Conservation (phyloP, 441 rosid species). For the Erodium moschatum region DNA sequence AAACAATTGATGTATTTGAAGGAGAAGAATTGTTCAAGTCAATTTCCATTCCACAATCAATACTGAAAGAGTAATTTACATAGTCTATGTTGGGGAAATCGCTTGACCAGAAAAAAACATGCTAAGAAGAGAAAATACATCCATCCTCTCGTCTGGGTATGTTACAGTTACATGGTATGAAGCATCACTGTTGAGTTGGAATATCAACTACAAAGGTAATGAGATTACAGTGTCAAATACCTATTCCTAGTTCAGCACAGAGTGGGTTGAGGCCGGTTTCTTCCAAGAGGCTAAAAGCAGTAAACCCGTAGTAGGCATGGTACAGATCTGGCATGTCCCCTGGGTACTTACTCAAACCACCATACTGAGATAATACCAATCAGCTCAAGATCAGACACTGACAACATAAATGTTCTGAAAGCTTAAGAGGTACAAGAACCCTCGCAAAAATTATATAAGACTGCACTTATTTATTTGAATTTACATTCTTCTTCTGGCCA, state of each 20-base stretch:
- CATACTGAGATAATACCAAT: slow-evolving; percentile 40
- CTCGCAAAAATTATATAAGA: neutral
- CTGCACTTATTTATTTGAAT: neutral
- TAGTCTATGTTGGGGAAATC: too few relatives aligned
- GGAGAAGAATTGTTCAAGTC: too few relatives aligned
- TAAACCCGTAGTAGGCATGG: slow-evolving; percentile 72
- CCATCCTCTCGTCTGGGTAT: neutral
- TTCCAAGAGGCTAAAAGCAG: slow-evolving; percentile 80
- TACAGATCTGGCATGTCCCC: slow-evolving; percentile 62
- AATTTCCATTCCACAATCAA: too few relatives aligned
- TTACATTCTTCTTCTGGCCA: too few relatives aligned
- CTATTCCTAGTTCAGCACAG: slow-evolving; percentile 66
- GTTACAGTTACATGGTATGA: neutral
- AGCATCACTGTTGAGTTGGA: neutral
- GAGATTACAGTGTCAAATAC: slow-evolving; percentile 28
- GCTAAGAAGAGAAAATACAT: neutral
- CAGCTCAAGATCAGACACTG: neutral
- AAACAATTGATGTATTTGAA: too few relatives aligned
- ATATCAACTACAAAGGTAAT: neutral
- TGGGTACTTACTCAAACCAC: slow-evolving; percentile 77
- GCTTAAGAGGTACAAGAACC: too few relatives aligned
- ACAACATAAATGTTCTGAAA: too few relatives aligned
- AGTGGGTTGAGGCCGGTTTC: slow-evolving; percentile 60
- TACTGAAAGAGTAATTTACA: neutral
- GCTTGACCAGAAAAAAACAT: neutral